A percentile compares a stretch with the other conserved stretches of the same genome.
phyloP scores from a whole-genome alignment of 805 yeast genomes.

The Yueomyces sinensis region DNA sequence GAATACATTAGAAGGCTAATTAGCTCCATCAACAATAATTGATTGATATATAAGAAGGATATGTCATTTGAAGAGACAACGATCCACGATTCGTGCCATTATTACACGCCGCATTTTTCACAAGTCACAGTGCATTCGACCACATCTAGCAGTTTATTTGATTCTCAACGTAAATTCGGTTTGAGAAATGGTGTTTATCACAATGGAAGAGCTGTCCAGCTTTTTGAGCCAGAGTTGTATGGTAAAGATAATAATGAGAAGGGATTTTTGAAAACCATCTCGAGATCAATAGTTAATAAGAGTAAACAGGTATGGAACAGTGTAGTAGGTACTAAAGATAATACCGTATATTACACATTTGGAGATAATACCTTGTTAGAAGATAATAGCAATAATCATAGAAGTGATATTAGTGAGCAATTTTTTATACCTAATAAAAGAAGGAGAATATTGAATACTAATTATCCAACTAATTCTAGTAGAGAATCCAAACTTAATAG shows the following conservation, averaged over 20 bases:
- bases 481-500: too few relatives aligned
- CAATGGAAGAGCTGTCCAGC: not conserved
- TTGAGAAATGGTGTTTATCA: too few relatives aligned
- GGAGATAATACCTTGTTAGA: not conserved
- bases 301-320: not conserved
- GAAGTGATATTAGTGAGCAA: not conserved
- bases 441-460: not conserved
- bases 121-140: not conserved
- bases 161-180: not conserved
- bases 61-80: too few relatives aligned
- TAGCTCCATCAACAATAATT: too few relatives aligned
- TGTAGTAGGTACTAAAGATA: not conserved
- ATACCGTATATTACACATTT: not conserved
- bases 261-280: not conserved
- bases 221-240: not conserved
- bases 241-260: not conserved
- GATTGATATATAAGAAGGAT: too few relatives aligned
- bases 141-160: not conserved
- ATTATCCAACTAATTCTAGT: not conserved
- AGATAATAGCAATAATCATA: not conserved
- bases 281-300: not conserved
- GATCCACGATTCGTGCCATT: too few relatives aligned
- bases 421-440: not conserved
- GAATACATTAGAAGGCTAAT: too few relatives aligned
- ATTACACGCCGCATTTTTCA: not conserved